phyloP scores from a whole-genome alignment of 208 protist genomes.

The Strigomonas culicis region DNA sequence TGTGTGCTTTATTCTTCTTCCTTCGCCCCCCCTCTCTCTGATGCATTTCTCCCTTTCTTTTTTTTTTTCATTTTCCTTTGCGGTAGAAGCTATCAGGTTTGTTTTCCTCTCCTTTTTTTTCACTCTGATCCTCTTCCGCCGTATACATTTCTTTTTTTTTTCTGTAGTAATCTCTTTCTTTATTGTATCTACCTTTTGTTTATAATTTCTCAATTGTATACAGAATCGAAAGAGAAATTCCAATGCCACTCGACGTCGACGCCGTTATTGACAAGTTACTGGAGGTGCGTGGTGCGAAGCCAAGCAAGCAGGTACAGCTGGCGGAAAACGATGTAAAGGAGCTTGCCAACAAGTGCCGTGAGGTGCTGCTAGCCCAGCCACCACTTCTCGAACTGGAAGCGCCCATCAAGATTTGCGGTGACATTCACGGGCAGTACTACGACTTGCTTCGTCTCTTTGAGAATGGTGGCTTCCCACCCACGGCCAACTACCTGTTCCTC shows the following conservation, averaged over 20 bases:
- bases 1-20: too few relatives aligned
- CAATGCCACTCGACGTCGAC: conserved; percentile 82
- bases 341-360: conserved; percentile 72
- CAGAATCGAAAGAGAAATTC: neutral
- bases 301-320: conserved; percentile 86
- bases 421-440: conserved; percentile 83
- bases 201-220: conserved; percentile 10
- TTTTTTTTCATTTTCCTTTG: conserved; percentile 10
- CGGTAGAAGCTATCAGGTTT: neutral
- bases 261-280: conserved; percentile 92
- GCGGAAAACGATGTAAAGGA: conserved; percentile 87
- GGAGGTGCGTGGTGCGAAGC: conserved; percentile 86
- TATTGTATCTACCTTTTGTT: conserved; percentile 8
- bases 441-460: conserved; percentile 84
- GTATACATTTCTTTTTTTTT: neutral
- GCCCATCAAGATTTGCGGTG: conserved; percentile 84
- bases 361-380: conserved; percentile 84
- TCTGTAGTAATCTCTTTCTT: neutral
- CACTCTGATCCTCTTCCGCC: neutral
- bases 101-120: conserved; percentile 1
- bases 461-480: conserved; percentile 35
- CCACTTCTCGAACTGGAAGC: conserved; percentile 80
- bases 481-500: conserved; percentile 93
- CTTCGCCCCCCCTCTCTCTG: too few relatives aligned
- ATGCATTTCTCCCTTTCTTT: neutral